Conservation (phyloP, 179 eudicot species). For the Spergularia azorica region DNA sequence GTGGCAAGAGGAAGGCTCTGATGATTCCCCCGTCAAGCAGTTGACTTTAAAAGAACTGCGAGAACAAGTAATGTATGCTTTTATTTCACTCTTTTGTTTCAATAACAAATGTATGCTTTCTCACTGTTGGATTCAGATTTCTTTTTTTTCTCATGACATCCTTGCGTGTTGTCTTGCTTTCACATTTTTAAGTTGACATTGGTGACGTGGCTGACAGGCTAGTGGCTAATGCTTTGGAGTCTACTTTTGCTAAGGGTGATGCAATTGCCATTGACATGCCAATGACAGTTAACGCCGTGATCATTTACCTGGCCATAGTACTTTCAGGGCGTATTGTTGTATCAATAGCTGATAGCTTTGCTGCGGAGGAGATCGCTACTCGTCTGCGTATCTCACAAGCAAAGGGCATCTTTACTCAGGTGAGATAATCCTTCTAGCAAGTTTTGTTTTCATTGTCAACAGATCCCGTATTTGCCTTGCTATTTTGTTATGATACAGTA, state of each 20-base stretch:
- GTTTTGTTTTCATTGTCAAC: background rate
- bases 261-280: slow-evolving; percentile 97
- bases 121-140: no score
- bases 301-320: slow-evolving; percentile 81
- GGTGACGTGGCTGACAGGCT: slow-evolving; percentile 46
- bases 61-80: slow-evolving; percentile 82
- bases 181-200: background rate
- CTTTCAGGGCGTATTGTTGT: slow-evolving; percentile 82
- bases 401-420: slow-evolving; percentile 94
- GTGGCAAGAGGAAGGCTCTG: slow-evolving; percentile 78
- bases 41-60: slow-evolving; percentile 70
- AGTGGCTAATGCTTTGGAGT: slow-evolving; percentile 82
- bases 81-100: background rate
- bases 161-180: background rate
- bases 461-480: no score
- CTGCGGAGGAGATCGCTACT: slow-evolving; percentile 77
- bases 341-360: slow-evolving; percentile 94
- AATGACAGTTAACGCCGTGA: slow-evolving; percentile 83
- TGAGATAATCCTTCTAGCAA: slow-evolving; percentile 4
- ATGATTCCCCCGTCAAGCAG: slow-evolving; percentile 52
- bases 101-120: no score
- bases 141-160: background rate
- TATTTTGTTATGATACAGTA: background rate
- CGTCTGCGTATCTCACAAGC: slow-evolving; percentile 85
- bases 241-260: slow-evolving; percentile 72